phyloP scores from a whole-genome alignment of 2,329 filamentous ascomycete genomes.

The Graphium sp. region DNA sequence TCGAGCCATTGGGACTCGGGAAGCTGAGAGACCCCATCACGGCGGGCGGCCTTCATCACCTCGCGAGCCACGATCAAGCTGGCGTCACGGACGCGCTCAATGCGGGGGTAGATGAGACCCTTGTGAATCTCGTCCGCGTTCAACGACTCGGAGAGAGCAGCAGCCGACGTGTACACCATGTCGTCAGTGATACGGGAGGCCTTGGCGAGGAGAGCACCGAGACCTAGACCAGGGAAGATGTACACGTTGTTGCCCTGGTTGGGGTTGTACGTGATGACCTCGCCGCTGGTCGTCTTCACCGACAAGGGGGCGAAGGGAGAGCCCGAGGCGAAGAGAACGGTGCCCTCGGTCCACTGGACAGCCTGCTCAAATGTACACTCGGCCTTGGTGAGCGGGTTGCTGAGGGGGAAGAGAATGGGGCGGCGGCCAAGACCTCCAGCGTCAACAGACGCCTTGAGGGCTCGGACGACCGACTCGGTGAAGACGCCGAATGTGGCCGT shows the following conservation, averaged over 20 bases:
- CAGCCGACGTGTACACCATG: constrained; percentile 93
- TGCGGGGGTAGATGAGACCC: constrained; percentile 79
- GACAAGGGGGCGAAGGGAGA: constrained; percentile 72
- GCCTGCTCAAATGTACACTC: constrained; percentile 93
- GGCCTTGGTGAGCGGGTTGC: constrained; percentile 89
- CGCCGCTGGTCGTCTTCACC: constrained; percentile 40
- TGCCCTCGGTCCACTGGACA: constrained; percentile 77
- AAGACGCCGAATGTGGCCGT: constrained; percentile 92
- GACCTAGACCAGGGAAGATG: constrained; percentile 90
- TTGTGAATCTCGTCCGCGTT: constrained; percentile 66
- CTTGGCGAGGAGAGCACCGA: constrained; percentile 85
- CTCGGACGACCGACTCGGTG: constrained; percentile 67
- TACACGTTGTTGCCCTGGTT: constrained; percentile 82
- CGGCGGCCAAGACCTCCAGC: constrained; percentile 51
- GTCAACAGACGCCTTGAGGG: constrained; percentile 47
- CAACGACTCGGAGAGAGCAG: constrained; percentile 61
- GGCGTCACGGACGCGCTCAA: constrained; percentile 83
- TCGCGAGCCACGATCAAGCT: constrained; percentile 73
- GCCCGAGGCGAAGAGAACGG: constrained; percentile 84
- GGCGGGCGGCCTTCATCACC: constrained; percentile 82
- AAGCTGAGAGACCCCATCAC: constrained; percentile 58
- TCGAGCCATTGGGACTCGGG: constrained; percentile 53
- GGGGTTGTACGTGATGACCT: constrained; percentile 51
- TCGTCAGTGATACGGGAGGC: constrained; percentile 72
- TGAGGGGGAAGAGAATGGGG: constrained; percentile 90